Conservation (phyloP, 1,284 basidiomycete species). For the Trametes versicolor region DNA sequence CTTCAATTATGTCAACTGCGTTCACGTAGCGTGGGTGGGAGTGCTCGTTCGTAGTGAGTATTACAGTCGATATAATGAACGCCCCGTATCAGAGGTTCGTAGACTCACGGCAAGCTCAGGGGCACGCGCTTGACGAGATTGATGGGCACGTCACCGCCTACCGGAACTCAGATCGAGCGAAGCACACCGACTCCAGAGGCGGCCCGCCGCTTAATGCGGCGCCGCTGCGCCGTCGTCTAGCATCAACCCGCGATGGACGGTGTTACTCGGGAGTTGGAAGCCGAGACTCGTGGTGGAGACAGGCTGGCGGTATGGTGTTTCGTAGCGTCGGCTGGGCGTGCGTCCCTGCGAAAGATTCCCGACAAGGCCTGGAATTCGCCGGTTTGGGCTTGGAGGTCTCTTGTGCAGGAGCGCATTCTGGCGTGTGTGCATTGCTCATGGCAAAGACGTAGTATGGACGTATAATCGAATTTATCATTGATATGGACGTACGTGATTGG, state of each 20-base stretch:
- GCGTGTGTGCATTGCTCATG: slow-evolving; percentile 17
- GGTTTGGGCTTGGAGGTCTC: background rate
- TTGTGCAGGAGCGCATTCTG: background rate
- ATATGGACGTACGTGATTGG: slow-evolving; percentile 28
- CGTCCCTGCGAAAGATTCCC: background rate
- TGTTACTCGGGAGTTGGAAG: slow-evolving; percentile 30
- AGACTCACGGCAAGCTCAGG: slow-evolving; percentile 14
- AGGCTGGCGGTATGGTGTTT: slow-evolving; percentile 10
- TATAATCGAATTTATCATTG: slow-evolving; percentile 16
- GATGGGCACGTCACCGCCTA: slow-evolving; percentile 18
- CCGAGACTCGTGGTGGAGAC: slow-evolving; percentile 28
- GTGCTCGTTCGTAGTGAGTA: background rate
- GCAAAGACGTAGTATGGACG: slow-evolving; percentile 27
- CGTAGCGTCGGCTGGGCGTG: slow-evolving; percentile 7
- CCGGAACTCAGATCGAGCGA: slow-evolving; percentile 20
- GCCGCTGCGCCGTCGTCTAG: slow-evolving; percentile 17
- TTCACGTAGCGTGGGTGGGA: background rate
- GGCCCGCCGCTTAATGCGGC: background rate
- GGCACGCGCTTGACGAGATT: slow-evolving; percentile 1
- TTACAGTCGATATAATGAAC: background rate
- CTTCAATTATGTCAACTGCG: background rate
- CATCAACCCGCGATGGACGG: slow-evolving; percentile 23
- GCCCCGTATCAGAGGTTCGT: background rate
- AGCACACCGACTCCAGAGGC: background rate
- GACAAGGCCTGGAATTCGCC: slow-evolving; percentile 14